These are phyloP conservation scores for Mrakia frigida DNA, from an alignment of 768 basidiomycete species.

Conservation along the genomic window DNA sequence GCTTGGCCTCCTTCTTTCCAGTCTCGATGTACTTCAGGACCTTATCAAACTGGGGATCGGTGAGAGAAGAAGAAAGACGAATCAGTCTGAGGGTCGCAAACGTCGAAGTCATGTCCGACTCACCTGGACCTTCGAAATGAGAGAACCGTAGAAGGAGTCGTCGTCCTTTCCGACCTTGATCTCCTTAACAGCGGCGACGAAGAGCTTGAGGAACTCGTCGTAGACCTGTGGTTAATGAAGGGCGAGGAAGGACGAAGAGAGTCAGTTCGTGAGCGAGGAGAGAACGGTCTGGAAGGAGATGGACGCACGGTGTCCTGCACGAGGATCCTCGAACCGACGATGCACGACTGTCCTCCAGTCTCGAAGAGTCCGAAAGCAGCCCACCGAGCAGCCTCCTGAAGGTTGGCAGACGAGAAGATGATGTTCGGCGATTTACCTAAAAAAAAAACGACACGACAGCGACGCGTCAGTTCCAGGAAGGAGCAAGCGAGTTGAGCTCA, in stretches of 20 bases:
- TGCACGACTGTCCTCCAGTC: slow-evolving; percentile 75
- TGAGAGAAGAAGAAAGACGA: background rate
- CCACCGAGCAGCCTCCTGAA: slow-evolving; percentile 75
- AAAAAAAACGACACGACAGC: too few species aligned
- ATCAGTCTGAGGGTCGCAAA: background rate
- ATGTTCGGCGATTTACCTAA: slow-evolving; percentile 42
- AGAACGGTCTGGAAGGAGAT: slow-evolving; percentile 39
- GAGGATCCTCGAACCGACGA: slow-evolving; percentile 64
- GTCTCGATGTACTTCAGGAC: slow-evolving; percentile 71
- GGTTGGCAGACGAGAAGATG: slow-evolving; percentile 78
- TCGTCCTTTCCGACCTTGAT: slow-evolving; percentile 58
- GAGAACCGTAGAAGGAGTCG: slow-evolving; percentile 63
- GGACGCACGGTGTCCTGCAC: slow-evolving; percentile 36
- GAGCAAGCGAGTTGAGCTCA: too few species aligned
- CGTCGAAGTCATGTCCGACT: background rate
- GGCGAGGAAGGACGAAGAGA: too few species aligned
- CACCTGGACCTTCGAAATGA: slow-evolving; percentile 1
- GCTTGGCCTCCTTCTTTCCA: slow-evolving; percentile 67
- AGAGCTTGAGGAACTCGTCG: slow-evolving; percentile 29
- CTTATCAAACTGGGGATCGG: slow-evolving; percentile 42
- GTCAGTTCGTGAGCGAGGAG: slow-evolving; percentile 32
- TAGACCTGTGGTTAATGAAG: slow-evolving; percentile 19
- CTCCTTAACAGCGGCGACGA: slow-evolving; percentile 47
- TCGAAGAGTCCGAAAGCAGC: slow-evolving; percentile 67
- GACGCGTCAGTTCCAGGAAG: too few species aligned